Evolutionary conservation across 257 asterid species (phyloP).

Genomic region (Ehretia macrophylla): DNA sequence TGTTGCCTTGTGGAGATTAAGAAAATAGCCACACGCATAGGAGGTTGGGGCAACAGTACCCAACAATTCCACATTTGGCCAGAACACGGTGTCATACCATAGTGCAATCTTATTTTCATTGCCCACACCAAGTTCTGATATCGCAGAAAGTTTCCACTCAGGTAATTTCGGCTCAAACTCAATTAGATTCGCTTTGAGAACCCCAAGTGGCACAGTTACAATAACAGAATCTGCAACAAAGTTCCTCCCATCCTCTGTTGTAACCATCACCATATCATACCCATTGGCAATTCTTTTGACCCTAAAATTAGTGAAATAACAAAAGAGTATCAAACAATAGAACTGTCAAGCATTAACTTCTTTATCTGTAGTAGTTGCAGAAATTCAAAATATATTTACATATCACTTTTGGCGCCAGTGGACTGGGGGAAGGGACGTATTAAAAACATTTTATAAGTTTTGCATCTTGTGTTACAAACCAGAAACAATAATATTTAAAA

Average conservation of each 20-base stretch:
- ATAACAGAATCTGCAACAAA: conserved; percentile 89
- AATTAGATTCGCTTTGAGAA: conserved; percentile 72
- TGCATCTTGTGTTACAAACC: too few species aligned
- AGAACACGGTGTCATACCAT: conserved; percentile 66
- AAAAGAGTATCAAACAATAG: background rate
- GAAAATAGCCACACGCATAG: conserved; percentile 89
- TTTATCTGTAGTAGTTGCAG: too few species aligned
- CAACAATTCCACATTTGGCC: conserved; percentile 92
- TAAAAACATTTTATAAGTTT: too few species aligned
- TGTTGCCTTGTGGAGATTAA: conserved; percentile 95
- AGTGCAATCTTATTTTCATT: conserved; percentile 90
- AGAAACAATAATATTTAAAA: too few species aligned
- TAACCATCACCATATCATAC: conserved; percentile 61
- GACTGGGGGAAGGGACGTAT: too few species aligned
- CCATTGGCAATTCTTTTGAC: conserved; percentile 63
- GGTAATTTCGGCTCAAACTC: conserved; percentile 87
- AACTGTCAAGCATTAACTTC: too few species aligned
- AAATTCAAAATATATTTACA: too few species aligned
- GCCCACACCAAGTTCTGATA: conserved; percentile 91
- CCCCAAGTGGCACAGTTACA: conserved; percentile 87
- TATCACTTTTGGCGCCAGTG: too few species aligned
- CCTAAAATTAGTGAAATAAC: conserved; percentile 33
- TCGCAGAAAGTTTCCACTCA: conserved; percentile 87
- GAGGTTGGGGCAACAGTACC: conserved; percentile 85
- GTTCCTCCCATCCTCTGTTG: conserved; percentile 68